phyloP scores from a whole-genome alignment of 2,329 filamentous ascomycete species.

The Macrophomina tecta region DNA sequence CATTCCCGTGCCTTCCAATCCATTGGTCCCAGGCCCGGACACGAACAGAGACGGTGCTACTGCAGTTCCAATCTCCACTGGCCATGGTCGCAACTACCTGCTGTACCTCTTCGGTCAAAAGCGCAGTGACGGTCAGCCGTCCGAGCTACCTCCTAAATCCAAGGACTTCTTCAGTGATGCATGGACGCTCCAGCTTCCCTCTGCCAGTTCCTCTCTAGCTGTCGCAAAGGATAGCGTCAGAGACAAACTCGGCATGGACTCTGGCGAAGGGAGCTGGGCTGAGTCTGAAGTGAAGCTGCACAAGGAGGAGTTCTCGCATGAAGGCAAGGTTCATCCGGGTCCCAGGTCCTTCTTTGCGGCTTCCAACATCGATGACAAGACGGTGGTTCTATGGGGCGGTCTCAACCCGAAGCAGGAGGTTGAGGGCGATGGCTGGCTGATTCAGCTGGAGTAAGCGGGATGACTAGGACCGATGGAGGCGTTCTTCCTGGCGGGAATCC shows the following conservation, averaged over 20 bases:
- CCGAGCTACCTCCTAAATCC: conserved; percentile 33
- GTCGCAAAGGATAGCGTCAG: conserved; percentile 53
- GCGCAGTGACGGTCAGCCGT: conserved; percentile 30
- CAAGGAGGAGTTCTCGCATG: conserved; percentile 40
- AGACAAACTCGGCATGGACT: conserved; percentile 47
- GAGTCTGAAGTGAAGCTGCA: conserved; percentile 50
- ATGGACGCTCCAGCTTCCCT: conserved; percentile 53
- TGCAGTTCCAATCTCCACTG: conserved; percentile 50
- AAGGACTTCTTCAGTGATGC: conserved; percentile 2
- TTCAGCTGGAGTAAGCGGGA: conserved; percentile 41
- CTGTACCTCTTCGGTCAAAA: conserved; percentile 49
- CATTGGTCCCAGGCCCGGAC: conserved; percentile 49
- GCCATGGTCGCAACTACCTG: conserved; percentile 53
- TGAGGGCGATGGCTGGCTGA: conserved; percentile 54
- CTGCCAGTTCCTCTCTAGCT: conserved; percentile 48
- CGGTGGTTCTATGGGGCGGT: conserved; percentile 52
- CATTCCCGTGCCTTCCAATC: conserved; percentile 50
- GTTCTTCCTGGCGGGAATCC: background rate
- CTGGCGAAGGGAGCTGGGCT: conserved; percentile 49
- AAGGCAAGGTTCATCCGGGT: conserved; percentile 53
- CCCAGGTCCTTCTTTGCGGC: conserved; percentile 50
- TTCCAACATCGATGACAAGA: conserved; percentile 46
- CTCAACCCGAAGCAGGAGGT: conserved; percentile 50
- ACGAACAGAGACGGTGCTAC: conserved; percentile 45
- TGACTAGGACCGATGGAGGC: too few species aligned